Evolutionary conservation across 73 alveolate species (phyloP).

Genomic region (Effrenium voratum): DNA sequence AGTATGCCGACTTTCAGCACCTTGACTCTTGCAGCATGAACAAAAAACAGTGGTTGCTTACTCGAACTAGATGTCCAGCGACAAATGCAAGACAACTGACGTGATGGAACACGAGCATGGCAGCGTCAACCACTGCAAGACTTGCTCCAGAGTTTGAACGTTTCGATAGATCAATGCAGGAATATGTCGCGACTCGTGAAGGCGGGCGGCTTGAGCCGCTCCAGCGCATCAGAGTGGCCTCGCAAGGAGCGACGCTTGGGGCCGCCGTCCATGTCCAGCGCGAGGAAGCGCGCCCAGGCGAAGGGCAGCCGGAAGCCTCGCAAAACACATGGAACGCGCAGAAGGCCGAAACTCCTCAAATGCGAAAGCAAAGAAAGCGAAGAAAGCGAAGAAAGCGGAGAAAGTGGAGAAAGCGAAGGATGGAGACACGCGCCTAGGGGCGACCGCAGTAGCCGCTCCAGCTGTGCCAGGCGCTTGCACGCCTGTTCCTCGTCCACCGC

Average conservation of each 20-base stretch:
- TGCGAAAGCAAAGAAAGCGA: background rate
- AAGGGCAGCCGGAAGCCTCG: slow-evolving; percentile 55
- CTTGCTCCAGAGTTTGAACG: no score
- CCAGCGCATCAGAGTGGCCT: slow-evolving; percentile 52
- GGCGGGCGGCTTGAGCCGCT: slow-evolving; percentile 9
- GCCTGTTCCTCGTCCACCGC: slow-evolving; percentile 11
- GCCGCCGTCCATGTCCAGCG: slow-evolving; percentile 84
- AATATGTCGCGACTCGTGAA: background rate
- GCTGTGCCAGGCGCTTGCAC: background rate
- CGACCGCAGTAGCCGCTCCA: slow-evolving; percentile 31
- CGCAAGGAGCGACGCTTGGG: slow-evolving; percentile 77
- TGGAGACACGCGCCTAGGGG: background rate
- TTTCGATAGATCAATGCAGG: no score
- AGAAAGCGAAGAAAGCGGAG: background rate
- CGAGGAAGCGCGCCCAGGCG: slow-evolving; percentile 33
- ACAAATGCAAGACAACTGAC: no score
- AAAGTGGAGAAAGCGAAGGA: background rate
- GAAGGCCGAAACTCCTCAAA: background rate
- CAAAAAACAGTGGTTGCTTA: no score
- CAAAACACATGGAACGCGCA: background rate
- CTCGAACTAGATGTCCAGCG: no score
- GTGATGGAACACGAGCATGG: no score
- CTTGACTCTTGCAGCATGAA: no score
- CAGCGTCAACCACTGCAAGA: no score
- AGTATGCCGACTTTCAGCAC: no score